These are phyloP conservation scores for Xylaria castorea DNA, from an alignment of 495 filamentous ascomycete genomes.

Conservation along the genomic window DNA sequence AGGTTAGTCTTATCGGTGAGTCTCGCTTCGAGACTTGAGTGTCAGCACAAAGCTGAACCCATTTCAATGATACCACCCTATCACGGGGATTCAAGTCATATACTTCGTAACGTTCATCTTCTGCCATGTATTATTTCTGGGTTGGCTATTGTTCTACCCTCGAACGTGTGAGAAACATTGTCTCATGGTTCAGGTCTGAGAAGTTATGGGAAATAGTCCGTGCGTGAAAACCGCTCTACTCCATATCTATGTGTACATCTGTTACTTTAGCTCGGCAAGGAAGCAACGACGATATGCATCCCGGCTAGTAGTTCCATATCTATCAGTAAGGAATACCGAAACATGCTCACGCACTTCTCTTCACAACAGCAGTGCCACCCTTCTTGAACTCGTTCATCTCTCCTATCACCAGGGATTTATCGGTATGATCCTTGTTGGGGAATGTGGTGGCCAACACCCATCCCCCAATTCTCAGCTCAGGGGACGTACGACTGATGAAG, in stretches of 20 bases:
- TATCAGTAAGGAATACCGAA: background rate
- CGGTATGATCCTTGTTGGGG: slow-evolving; percentile 89
- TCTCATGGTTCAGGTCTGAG: background rate
- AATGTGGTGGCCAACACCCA: slow-evolving; percentile 96
- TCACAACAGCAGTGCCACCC: slow-evolving; percentile 84
- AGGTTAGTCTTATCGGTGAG: background rate
- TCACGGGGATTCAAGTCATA: background rate
- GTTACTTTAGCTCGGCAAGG: background rate
- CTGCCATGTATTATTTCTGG: no score
- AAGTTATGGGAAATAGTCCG: background rate
- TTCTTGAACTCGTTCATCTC: slow-evolving; percentile 84
- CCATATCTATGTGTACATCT: slow-evolving; percentile 17
- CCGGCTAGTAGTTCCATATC: background rate
- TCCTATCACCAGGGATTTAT: slow-evolving; percentile 71
- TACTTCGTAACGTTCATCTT: background rate
- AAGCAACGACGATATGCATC: background rate
- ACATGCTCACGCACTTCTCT: slow-evolving; percentile 46
- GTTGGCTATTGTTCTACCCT: background rate
- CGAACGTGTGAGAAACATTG: background rate
- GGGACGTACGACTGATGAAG: slow-evolving; percentile 76
- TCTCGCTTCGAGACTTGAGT: background rate
- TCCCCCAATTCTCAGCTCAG: slow-evolving; percentile 60
- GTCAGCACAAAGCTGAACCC: background rate
- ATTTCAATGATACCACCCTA: background rate
- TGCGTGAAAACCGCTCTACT: background rate